Percentiles rank a stretch among this genome's conserved stretches.
Evolutionary conservation across 352 stramenopile genomes (phyloP).

Genomic region (Phytophthora palmivora): DNA sequence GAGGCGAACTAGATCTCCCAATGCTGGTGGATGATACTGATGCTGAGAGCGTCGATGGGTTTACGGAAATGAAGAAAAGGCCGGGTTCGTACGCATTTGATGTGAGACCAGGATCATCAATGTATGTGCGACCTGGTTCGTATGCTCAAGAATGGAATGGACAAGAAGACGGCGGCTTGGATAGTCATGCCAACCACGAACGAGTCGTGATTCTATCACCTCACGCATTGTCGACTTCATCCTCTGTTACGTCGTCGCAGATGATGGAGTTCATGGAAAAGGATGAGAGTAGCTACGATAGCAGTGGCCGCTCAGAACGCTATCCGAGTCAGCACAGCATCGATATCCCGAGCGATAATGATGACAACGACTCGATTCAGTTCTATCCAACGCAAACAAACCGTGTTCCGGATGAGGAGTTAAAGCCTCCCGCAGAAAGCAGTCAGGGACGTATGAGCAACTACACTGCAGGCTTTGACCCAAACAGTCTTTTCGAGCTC

Average conservation of each 20-base stretch:
- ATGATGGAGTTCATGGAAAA: slow-evolving; percentile 36
- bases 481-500: slow-evolving; percentile 47
- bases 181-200: slow-evolving; percentile 32
- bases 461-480: slow-evolving; percentile 39
- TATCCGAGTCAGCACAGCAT: slow-evolving; percentile 21
- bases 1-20: slow-evolving; percentile 34
- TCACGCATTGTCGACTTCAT: slow-evolving; percentile 38
- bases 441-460: slow-evolving; percentile 20
- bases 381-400: slow-evolving; percentile 47
- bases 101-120: slow-evolving; percentile 15
- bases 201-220: slow-evolving; percentile 40
- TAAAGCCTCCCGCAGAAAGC: slow-evolving; percentile 5
- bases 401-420: slow-evolving; percentile 19
- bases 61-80: slow-evolving; percentile 35
- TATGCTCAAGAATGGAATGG: slow-evolving; percentile 37
- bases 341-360: slow-evolving; percentile 28
- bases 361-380: slow-evolving; percentile 46
- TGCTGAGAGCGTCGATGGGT: slow-evolving; percentile 39
- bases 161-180: slow-evolving; percentile 28
- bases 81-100: slow-evolving; percentile 30
- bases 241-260: slow-evolving; percentile 47
- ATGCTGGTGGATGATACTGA: slow-evolving; percentile 49
- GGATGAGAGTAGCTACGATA: slow-evolving; percentile 36
- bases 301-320: slow-evolving; percentile 16
- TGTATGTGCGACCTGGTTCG: slow-evolving; percentile 26